Conservation (phyloP, 2,329 filamentous ascomycete genomes). For the Lithohypha guttulata region DNA sequence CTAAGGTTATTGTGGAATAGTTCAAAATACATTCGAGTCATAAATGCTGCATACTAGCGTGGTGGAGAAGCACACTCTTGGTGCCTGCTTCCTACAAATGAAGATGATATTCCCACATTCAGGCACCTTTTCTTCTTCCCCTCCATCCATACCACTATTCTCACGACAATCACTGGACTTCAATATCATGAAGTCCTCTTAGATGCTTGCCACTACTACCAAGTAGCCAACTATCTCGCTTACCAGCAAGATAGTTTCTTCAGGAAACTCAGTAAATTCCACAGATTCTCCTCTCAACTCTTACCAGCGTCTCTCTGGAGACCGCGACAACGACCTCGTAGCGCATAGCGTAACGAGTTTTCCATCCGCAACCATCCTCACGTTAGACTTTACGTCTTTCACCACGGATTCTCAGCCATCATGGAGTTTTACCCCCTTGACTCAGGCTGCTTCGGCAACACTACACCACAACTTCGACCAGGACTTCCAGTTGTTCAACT, state of each 20-base stretch:
- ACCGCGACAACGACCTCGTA: conserved; percentile 25
- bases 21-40: no score
- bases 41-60: no score
- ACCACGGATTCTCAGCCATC: conserved; percentile 27
- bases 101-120: conserved; percentile 5
- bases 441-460: conserved; percentile 22
- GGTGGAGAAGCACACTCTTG: no score
- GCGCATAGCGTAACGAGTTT: conserved; percentile 22
- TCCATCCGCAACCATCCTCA: conserved; percentile 26
- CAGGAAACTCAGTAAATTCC: conserved; percentile 12
- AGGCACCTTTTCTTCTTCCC: conserved; percentile 7
- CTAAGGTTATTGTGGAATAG: no score
- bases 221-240: conserved; percentile 19
- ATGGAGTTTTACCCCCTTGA: conserved; percentile 28
- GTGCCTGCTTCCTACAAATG: no score
- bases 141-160: conserved; percentile 14
- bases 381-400: conserved; percentile 27
- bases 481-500: conserved; percentile 28
- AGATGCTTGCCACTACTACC: conserved; percentile 12
- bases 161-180: conserved; percentile 20
- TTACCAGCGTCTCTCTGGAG: conserved; percentile 25
- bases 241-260: conserved; percentile 24
- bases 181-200: conserved; percentile 25
- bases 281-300: conserved; percentile 21
- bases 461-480: conserved; percentile 21